Evolutionary conservation across 257 asterid species (phyloP), one percentile per base, ranked within the genome.

Genomic region (Nicotiana attenuata): DNA sequence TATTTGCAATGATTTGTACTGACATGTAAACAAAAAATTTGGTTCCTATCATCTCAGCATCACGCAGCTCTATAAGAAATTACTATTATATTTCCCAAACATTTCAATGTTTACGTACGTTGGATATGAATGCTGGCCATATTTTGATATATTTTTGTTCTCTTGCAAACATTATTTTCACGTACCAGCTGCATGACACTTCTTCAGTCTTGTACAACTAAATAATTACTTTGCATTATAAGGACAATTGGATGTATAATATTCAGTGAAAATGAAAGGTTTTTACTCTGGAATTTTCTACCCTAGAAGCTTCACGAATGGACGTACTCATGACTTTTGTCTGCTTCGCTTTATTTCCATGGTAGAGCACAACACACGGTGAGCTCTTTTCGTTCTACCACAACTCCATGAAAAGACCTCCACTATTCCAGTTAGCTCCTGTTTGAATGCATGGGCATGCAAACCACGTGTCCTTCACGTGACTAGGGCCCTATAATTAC

Each of bases 221-320:
- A 17, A 17, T 56, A 16, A 17, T 19, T 17, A 56, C 59, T 53
- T 10, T 26, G 11, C 57, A 68, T 41, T 41, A 41, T 38, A 45
- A 1, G 78, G 59, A 71, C 78, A 71, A 35, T n/a, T 52, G 56
- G 10, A 13, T 67, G 8, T 7, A 38, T 1, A 11, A 14, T 69
- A 38, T 73, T 73, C 61, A 73, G 61, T 73, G 61, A 47, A 73
- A 73, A 47, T 24, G 61, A 73, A 22, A 73, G 26, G 56, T 41
- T 20, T 22, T 73, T 13, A 3, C 63, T 24, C 20, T 47, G 13
- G 5, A 3, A n/a, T 22, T 71, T 20, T 45, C 38, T 6, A 47
- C 38, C 60, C 57, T 52, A 73, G 79, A 73, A 73, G 61, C 10
- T 73, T 73, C 63, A 47, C 2, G 61, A 73, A 47, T 73, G 78